A percentile compares a stretch with the other conserved stretches of the same genome.
Evolutionary conservation across 768 basidiomycete species (phyloP).

Genomic region (Cyclocybe aegerita): DNA sequence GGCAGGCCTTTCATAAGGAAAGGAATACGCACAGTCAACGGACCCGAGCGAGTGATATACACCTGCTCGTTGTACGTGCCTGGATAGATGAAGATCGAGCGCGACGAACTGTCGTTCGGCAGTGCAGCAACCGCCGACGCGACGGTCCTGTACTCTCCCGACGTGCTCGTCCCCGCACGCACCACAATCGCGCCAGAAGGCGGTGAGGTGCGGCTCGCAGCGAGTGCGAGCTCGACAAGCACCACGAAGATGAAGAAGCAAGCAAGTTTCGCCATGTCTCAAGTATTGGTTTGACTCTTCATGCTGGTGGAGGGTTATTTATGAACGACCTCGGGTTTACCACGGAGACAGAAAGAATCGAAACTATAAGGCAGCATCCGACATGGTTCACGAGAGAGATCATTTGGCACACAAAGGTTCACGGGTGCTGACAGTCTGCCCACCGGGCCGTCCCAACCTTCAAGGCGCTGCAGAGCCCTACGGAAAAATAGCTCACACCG

Average conservation of each 20-base stretch:
- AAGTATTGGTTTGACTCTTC: not conserved
- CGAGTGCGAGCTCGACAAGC: not conserved
- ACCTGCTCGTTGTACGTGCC: slow-evolving; percentile 45
- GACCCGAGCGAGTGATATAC: slow-evolving; percentile 43
- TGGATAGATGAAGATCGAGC: slow-evolving; percentile 43
- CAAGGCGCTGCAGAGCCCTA: too few relatives aligned
- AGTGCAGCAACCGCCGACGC: slow-evolving; percentile 37
- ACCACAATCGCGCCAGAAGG: slow-evolving; percentile 43
- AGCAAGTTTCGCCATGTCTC: not conserved
- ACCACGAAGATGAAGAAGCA: not conserved
- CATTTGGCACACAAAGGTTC: too few relatives aligned
- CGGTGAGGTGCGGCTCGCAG: slow-evolving; percentile 28
- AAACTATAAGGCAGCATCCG: too few relatives aligned
- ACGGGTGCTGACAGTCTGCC: too few relatives aligned
- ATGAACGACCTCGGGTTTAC: not conserved
- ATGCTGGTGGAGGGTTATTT: not conserved
- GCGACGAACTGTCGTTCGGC: slow-evolving; percentile 34
- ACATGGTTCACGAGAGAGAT: too few relatives aligned
- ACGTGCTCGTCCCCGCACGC: slow-evolving; percentile 30
- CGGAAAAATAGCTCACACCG: too few relatives aligned
- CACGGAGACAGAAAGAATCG: not conserved
- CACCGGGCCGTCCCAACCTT: too few relatives aligned
- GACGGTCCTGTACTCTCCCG: slow-evolving; percentile 39
- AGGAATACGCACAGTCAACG: slow-evolving; percentile 32
- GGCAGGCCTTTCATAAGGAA: not conserved